Conservation (phyloP, 2,329 filamentous ascomycete species). For the Purpureocillium takamizusanense region DNA sequence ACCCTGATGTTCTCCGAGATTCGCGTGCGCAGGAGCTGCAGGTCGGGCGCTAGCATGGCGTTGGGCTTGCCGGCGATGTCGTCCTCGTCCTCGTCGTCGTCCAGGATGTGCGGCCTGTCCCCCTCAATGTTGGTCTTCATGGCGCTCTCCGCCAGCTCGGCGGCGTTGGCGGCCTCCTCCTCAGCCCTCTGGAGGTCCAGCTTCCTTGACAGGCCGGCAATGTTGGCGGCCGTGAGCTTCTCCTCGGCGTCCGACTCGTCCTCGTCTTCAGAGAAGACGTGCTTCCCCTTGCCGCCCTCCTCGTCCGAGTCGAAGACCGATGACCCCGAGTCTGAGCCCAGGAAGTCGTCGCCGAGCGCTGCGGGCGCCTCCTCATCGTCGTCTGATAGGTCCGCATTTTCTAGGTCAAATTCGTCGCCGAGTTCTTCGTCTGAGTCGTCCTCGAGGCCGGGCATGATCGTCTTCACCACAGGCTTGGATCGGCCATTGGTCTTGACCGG, state of each 20-base stretch:
- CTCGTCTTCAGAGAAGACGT: slow-evolving; percentile 93
- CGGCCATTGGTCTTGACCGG: slow-evolving; percentile 3
- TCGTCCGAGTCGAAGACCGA: slow-evolving; percentile 66
- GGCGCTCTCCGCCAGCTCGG: slow-evolving; percentile 75
- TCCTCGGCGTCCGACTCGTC: slow-evolving; percentile 84
- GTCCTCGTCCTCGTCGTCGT: slow-evolving; percentile 56
- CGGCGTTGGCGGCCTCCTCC: slow-evolving; percentile 74
- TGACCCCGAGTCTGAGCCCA: slow-evolving; percentile 43
- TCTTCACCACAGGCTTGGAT: slow-evolving; percentile 12
- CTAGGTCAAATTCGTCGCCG: slow-evolving; percentile 32
- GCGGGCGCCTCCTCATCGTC: slow-evolving; percentile 24
- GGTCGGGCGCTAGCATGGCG: slow-evolving; percentile 70
- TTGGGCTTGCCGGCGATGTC: slow-evolving; percentile 49
- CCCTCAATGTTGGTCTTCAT: slow-evolving; percentile 90
- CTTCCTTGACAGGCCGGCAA: slow-evolving; percentile 80
- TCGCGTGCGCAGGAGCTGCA: slow-evolving; percentile 78
- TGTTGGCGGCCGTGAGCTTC: slow-evolving; percentile 89
- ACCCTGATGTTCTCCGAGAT: slow-evolving; percentile 93
- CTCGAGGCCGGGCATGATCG: slow-evolving; percentile 30
- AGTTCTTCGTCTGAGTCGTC: slow-evolving; percentile 38
- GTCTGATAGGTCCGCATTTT: slow-evolving; percentile 31
- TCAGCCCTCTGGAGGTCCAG: slow-evolving; percentile 69
- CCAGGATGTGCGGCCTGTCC: slow-evolving; percentile 60
- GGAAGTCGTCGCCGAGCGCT: slow-evolving; percentile 49
- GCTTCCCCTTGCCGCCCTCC: slow-evolving; percentile 36